A percentile compares a stretch with the other conserved stretches of the same genome.
phyloP scores from a whole-genome alignment of 805 yeast species.

The Jamesozyma piceae region DNA sequence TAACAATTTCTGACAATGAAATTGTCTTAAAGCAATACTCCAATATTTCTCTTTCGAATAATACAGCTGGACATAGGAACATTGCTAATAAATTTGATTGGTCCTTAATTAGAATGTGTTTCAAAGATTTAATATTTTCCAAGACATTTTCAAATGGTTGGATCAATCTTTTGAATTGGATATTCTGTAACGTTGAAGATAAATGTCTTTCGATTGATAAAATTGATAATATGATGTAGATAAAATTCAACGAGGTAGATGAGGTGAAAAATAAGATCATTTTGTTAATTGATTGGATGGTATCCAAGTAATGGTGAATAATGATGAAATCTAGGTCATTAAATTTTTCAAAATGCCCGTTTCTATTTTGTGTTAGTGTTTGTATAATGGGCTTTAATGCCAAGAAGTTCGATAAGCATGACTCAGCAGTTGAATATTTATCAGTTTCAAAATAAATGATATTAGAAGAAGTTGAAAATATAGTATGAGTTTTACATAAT shows the following conservation, averaged over 20 bases:
- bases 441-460: slow-evolving; percentile 6
- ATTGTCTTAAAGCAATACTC: slow-evolving; percentile 11
- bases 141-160: slow-evolving; percentile 7
- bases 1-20: slow-evolving; percentile 15
- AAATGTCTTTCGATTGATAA: slow-evolving; percentile 11
- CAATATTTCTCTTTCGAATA: slow-evolving; percentile 14
- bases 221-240: slow-evolving; percentile 7
- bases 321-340: slow-evolving; percentile 7
- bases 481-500: slow-evolving; percentile 1
- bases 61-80: slow-evolving; percentile 12
- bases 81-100: slow-evolving; percentile 10
- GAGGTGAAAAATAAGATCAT: slow-evolving; percentile 9
- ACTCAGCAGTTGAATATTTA: slow-evolving; percentile 12
- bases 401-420: slow-evolving; percentile 6
- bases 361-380: background rate
- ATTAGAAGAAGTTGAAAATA: background rate
- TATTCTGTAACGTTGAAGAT: slow-evolving; percentile 1
- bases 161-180: slow-evolving; percentile 7
- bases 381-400: slow-evolving; percentile 6
- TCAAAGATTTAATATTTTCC: slow-evolving; percentile 4
- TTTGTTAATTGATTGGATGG: slow-evolving; percentile 8
- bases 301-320: slow-evolving; percentile 2
- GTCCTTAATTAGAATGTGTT: slow-evolving; percentile 8
- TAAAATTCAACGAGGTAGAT: slow-evolving; percentile 6
- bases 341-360: slow-evolving; percentile 4